Conservation (phyloP, 1,139 yeast species). For the Nakaseomyces bracarensis region DNA sequence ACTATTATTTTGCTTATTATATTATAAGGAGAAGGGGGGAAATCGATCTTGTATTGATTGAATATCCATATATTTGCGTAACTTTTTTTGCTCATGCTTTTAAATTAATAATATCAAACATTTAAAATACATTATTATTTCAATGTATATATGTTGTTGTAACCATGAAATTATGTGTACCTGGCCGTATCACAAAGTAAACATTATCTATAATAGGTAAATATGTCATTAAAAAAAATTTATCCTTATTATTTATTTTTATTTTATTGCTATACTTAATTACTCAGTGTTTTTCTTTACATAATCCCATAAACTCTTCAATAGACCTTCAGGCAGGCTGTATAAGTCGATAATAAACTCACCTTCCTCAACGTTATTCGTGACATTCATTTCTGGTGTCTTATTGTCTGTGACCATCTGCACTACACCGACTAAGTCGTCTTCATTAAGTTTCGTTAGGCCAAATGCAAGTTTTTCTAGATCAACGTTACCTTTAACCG, state of each 20-base stretch:
- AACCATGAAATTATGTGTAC: too few species aligned
- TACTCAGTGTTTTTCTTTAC: constrained; percentile 52
- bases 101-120: too few species aligned
- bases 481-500: constrained; percentile 67
- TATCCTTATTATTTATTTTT: neutral
- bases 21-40: too few species aligned
- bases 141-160: too few species aligned
- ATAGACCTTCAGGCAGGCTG: constrained; percentile 84
- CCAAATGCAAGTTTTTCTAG: constrained; percentile 87
- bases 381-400: constrained; percentile 91
- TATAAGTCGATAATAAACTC: constrained; percentile 95
- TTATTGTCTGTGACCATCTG: constrained; percentile 97
- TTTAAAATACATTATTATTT: too few species aligned
- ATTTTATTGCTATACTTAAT: neutral
- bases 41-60: too few species aligned
- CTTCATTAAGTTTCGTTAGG: constrained; percentile 79
- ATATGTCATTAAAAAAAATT: too few species aligned
- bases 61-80: too few species aligned
- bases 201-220: too few species aligned
- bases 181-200: too few species aligned
- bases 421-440: constrained; percentile 86
- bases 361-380: constrained; percentile 93
- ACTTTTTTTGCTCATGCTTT: too few species aligned
- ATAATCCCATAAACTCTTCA: constrained; percentile 92
- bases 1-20: too few species aligned